Evolutionary conservation across 1,284 basidiomycete genomes (phyloP).

Genomic region (Rhizopogon hawkerae): DNA sequence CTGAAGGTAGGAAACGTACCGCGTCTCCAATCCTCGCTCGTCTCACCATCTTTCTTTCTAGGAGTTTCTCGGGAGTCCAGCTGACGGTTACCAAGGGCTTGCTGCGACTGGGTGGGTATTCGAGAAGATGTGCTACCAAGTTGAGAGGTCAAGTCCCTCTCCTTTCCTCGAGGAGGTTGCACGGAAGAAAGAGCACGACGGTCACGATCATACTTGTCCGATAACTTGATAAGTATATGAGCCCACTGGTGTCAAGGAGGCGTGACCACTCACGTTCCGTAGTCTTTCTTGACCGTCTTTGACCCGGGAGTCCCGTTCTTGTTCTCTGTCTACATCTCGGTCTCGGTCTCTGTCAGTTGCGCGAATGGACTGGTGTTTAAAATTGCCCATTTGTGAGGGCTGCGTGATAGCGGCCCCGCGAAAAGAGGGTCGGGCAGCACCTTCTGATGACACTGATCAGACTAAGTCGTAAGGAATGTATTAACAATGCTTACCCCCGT

Average conservation of each 20-base stretch:
- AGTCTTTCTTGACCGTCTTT: constrained; percentile 71
- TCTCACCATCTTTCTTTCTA: constrained; percentile 64
- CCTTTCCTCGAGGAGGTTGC: constrained; percentile 46
- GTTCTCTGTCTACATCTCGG: constrained; percentile 50
- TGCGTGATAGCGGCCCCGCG: constrained; percentile 59
- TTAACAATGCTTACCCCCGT: constrained; percentile 43
- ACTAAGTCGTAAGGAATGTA: constrained; percentile 8
- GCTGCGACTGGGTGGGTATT: constrained; percentile 32
- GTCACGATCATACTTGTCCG: constrained; percentile 79
- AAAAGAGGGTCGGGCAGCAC: constrained; percentile 55
- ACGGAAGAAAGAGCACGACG: constrained; percentile 49
- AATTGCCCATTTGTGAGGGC: constrained; percentile 83
- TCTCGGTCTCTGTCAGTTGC: constrained; percentile 59
- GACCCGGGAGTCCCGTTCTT: constrained; percentile 57
- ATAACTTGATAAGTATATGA: constrained; percentile 42
- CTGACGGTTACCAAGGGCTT: constrained; percentile 37
- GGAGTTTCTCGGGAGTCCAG: constrained; percentile 48
- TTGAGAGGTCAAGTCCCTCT: constrained; percentile 62
- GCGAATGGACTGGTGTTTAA: constrained; percentile 75
- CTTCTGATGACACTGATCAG: constrained; percentile 32
- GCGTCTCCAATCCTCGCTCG: constrained; percentile 73
- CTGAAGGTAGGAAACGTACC: constrained; percentile 35
- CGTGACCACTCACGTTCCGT: constrained; percentile 48
- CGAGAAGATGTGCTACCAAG: constrained; percentile 38
- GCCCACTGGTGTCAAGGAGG: constrained; percentile 6